Conservation (phyloP, 805 yeast genomes). For the Schwanniomyces vanrijiae region DNA sequence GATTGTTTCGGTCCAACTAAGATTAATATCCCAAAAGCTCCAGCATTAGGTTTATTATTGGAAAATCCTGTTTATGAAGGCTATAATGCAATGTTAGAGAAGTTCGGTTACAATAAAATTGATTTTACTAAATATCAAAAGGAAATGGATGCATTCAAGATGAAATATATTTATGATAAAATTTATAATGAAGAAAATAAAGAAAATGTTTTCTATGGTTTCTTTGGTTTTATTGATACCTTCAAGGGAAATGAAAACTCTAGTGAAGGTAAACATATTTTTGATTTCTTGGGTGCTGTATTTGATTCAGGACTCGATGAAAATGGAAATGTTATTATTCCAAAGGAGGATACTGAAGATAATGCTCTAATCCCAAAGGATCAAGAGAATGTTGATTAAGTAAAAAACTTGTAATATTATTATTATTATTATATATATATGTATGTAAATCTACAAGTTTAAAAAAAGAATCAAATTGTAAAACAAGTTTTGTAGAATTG, state of each 20-base stretch:
- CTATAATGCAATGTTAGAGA: conserved; percentile 68
- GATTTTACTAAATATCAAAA: conserved; percentile 63
- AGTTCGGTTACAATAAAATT: conserved; percentile 75
- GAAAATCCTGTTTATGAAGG: conserved; percentile 92
- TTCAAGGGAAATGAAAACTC: conserved; percentile 46
- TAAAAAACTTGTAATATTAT: neutral
- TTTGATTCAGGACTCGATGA: conserved; percentile 18
- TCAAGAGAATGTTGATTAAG: conserved; percentile 17
- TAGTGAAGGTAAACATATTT: conserved; percentile 56
- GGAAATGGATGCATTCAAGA: conserved; percentile 83
- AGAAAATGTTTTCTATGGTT: conserved; percentile 87
- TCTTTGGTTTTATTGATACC: conserved; percentile 86
- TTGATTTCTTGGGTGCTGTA: conserved; percentile 55
- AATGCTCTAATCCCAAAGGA: conserved; percentile 7
- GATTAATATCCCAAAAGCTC: conserved; percentile 94
- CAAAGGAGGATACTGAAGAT: conserved; percentile 8
- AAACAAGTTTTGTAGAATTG: neutral
- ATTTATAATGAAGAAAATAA: conserved; percentile 86
- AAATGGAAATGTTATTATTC: conserved; percentile 4
- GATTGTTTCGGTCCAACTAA: conserved; percentile 75
- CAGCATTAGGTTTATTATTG: conserved; percentile 86
- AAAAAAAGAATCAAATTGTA: neutral
- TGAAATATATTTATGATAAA: conserved; percentile 85
- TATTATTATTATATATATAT: neutral
- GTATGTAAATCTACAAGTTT: neutral